These are phyloP conservation scores for Cubamyces lactineus DNA, from an alignment of 768 basidiomycete species.

Conservation along the genomic window DNA sequence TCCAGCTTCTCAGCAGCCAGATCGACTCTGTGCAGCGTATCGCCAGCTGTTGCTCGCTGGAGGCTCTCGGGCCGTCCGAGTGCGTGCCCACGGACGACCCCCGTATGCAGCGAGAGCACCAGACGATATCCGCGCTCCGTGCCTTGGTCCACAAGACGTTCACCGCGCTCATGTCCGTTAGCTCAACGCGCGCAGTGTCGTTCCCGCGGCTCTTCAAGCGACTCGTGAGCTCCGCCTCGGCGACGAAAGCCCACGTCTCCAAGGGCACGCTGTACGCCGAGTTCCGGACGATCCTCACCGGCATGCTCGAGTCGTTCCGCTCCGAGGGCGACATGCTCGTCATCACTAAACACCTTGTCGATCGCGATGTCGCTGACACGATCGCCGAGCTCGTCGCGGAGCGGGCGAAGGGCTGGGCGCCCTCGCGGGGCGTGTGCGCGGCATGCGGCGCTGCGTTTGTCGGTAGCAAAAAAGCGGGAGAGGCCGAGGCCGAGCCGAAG, in stretches of 20 bases:
- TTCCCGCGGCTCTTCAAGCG: constrained; percentile 94
- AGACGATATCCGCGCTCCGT: constrained; percentile 59
- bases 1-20: constrained; percentile 79
- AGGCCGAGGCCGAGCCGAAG: constrained; percentile 22
- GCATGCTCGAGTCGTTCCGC: constrained; percentile 96
- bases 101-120: constrained; percentile 30
- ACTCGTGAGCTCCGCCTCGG: constrained; percentile 75
- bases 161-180: constrained; percentile 79
- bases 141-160: constrained; percentile 85
- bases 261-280: constrained; percentile 81
- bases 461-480: constrained; percentile 18
- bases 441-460: constrained; percentile 55
- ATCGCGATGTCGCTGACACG: constrained; percentile 79
- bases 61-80: constrained; percentile 15
- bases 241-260: constrained; percentile 51
- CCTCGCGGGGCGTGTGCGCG: constrained; percentile 51
- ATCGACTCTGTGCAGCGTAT: constrained; percentile 78
- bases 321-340: constrained; percentile 88
- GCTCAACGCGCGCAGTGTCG: constrained; percentile 77
- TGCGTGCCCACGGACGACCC: constrained; percentile 25
- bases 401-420: constrained; percentile 64
- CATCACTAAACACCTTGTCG: constrained; percentile 81
- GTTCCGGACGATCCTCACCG: constrained; percentile 86
- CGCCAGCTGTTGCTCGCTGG: constrained; percentile 45
- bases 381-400: constrained; percentile 63